Base-by-base conservation (phyloP, 2,329 filamentous ascomycete species). In the Alternaria triticimaculans region DNA sequence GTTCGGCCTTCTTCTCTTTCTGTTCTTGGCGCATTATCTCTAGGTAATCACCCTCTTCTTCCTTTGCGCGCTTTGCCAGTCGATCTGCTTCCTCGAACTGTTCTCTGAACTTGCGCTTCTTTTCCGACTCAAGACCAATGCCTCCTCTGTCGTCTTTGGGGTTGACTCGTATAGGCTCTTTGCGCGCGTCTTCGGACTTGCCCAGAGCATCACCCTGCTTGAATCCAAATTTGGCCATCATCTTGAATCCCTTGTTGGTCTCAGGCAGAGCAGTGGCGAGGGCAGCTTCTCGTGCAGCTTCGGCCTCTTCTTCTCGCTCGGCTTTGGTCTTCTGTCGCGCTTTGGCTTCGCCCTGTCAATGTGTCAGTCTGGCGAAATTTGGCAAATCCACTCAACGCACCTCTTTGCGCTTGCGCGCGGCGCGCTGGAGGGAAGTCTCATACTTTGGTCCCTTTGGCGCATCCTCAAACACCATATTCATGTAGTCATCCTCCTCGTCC, bases 211-310 rank as follows among this genome's bases (percentile, higher is more conserved):
- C 89, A 23, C 94, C 94, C 20, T 88, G 84, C 62, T 89, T 90
- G 82, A 96, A 99, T 1, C 96, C 96, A 86, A 99, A 92, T 80
- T 93, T 95, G 21, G 93, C 91, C 94, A 99, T 97, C 93, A 99
- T 97, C 68, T 92, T 89, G 65, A 96, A 88, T 2, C 95, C 96
- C 77, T 97, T 98, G 82, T 90, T 96, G 54, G 88, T 85, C 15
- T 86, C 82, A 20, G 89, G 87, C 7, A 97, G 84, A 53, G 96
- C 84, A 6, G 91, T 92, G 5, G 89, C 86, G 25, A 97, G 87
- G 0, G 92, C 93, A 41, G 86, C 88, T 78, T 97, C 92, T 56
- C 93, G 90, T 15, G 88, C 88, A 45, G 85, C 86, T 9, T 87
- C 87, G 72, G 91, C 93, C 69, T 93, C 89, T 54, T 88, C 89